Evolutionary conservation across 192 early-diverging fungal genomes (phyloP), one percentile per base, ranked within the genome.

Genomic region (Piromyces finnis): DNA sequence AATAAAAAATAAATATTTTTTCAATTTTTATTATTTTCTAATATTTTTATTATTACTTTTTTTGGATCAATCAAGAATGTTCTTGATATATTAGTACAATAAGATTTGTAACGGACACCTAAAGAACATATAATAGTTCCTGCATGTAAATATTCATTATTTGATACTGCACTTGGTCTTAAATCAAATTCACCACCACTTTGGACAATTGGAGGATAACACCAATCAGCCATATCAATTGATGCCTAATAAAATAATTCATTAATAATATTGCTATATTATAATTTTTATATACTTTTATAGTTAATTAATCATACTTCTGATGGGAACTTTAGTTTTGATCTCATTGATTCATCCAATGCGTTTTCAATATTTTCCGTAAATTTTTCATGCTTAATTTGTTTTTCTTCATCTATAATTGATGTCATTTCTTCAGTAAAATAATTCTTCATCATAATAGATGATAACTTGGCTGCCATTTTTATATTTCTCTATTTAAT

Each of bases 151-250:
- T 85, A 83, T n/a, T 90, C 89, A 0, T 86, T 84, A 85, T 92
- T 90, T 30, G 94, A 95, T 39, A 84, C 84, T 12, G 95, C 97
- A 6, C 91, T 92, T 16, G 93, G 89, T 80, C 89, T 90, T 79
- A 99, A 87, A 81, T 97, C 92, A 84, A 96, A 99, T 37, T 90
- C 87, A 51, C 97, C 97, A 80, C 98, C 98, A 86, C 94, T 96
- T 86, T 98, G 97, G 81, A 99, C 92, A 79, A 97, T 94, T 13
- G 98, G 98, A 13, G 91, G 86, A 77, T 96, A 95, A 82, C 95
- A 94, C 94, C 94, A 95, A 77, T 99, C 98, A 15, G 91, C 85
- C 79, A 89, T 87, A 26, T 92, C 92, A 36, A 89, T 84, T 68
- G 51, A n/a, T 68, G 51, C 51, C 51, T 68, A n/a, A n/a, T 4